Percentiles rank a stretch among this genome's conserved stretches.
Conservation (phyloP, 192 early-diverging fungal species). For the Allomyces macrogynus region DNA sequence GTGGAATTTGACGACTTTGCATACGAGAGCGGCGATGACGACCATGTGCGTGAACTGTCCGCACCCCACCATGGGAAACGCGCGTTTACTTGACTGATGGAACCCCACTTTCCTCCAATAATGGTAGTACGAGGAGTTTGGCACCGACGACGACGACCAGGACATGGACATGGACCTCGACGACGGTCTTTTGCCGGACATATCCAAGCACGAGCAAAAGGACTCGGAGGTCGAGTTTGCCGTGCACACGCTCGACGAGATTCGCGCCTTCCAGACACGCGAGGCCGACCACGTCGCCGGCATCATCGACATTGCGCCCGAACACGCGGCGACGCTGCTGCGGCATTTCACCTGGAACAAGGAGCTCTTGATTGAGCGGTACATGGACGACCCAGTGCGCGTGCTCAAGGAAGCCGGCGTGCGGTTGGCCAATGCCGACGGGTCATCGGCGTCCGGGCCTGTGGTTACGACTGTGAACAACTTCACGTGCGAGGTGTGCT, state of each 20-base stretch:
- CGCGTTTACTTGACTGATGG: background rate
- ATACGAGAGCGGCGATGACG: background rate
- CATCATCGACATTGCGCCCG: slow-evolving; percentile 41
- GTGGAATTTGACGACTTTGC: background rate
- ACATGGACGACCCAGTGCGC: slow-evolving; percentile 44
- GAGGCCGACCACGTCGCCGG: slow-evolving; percentile 51
- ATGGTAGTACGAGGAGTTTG: slow-evolving; percentile 4
- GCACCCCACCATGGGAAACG: background rate
- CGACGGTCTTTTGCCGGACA: slow-evolving; percentile 33
- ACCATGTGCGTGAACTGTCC: background rate
- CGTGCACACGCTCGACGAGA: slow-evolving; percentile 36
- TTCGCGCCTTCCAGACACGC: slow-evolving; percentile 33
- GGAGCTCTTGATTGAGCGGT: slow-evolving; percentile 55
- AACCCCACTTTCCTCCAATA: background rate
- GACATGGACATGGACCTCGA: slow-evolving; percentile 25
- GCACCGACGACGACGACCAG: slow-evolving; percentile 9
- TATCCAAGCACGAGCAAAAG: slow-evolving; percentile 34
- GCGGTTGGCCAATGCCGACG: background rate
- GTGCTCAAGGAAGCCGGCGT: slow-evolving; percentile 51
- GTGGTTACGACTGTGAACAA: slow-evolving; percentile 6
- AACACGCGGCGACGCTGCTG: slow-evolving; percentile 55
- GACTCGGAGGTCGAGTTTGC: slow-evolving; percentile 57
- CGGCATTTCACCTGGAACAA: slow-evolving; percentile 71
- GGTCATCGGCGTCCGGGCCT: background rate
- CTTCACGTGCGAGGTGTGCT: slow-evolving; percentile 87